These are phyloP conservation scores for Datura wrightii DNA, from an alignment of 257 asterid species.

Conservation along the genomic window DNA sequence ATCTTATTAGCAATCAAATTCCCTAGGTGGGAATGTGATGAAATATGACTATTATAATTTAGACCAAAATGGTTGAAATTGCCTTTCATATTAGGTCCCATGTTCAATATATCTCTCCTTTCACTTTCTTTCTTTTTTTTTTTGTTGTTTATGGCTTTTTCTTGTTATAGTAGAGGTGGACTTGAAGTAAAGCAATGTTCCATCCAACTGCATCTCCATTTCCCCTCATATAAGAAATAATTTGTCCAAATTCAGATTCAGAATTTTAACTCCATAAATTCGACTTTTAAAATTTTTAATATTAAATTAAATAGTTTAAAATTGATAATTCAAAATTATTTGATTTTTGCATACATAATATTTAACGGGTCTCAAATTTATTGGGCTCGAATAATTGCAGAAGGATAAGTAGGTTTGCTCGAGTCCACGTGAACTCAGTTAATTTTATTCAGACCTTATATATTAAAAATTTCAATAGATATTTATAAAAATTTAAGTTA, in stretches of 20 bases:
- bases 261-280: background rate
- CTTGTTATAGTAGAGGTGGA: slow-evolving; percentile 49
- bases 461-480: background rate
- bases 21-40: background rate
- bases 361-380: background rate
- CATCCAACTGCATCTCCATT: slow-evolving; percentile 18
- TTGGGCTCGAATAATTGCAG: background rate
- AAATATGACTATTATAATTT: background rate
- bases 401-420: background rate
- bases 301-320: no score
- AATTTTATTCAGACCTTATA: no score
- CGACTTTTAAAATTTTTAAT: background rate
- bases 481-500: background rate
- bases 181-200: slow-evolving; percentile 71
- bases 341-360: fast-evolving
- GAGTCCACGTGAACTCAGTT: no score
- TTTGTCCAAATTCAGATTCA: background rate
- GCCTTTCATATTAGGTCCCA: slow-evolving; percentile 29
- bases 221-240: slow-evolving; percentile 41
- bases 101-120: slow-evolving; percentile 22
- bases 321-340: background rate
- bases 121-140: background rate
- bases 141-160: slow-evolving; percentile 37
- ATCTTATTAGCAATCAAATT: background rate
- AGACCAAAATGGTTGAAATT: slow-evolving; percentile 31